Conservation (phyloP, 495 filamentous ascomycete genomes). For the Diplogelasinospora grovesii region DNA sequence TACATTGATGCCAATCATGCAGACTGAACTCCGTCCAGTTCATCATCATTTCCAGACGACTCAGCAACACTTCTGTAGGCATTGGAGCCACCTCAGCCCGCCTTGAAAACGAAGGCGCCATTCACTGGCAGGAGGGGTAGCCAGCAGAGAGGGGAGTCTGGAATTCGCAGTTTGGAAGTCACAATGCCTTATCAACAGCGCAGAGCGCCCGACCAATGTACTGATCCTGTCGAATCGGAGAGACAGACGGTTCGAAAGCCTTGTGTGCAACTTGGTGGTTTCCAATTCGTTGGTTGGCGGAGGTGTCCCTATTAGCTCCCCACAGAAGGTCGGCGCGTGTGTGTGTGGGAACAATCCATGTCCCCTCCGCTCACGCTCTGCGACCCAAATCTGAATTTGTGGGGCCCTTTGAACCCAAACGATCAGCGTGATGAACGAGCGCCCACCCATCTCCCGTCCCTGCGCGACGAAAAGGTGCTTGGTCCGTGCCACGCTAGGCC, state of each 20-base stretch:
- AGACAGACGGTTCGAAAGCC: constrained; percentile 2
- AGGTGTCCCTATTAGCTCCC: not conserved
- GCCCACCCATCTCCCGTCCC: not conserved
- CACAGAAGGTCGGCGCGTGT: constrained; percentile 16
- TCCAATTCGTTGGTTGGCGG: constrained; percentile 12
- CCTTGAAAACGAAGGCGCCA: constrained; percentile 1
- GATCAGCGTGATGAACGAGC: constrained; percentile 1
- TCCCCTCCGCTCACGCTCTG: constrained; percentile 10
- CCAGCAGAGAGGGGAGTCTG: too few relatives aligned
- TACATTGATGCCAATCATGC: too few relatives aligned
- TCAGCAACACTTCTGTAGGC: too few relatives aligned
- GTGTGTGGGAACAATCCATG: constrained; percentile 8
- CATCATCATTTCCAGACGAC: too few relatives aligned
- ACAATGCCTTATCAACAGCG: not conserved
- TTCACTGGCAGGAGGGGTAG: constrained; percentile 3
- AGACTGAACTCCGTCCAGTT: too few relatives aligned
- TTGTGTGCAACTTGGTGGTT: constrained; percentile 14
- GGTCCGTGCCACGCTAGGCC: constrained; percentile 24
- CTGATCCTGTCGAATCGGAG: constrained; percentile 6
- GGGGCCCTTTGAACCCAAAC: constrained; percentile 11
- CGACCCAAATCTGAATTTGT: constrained; percentile 6
- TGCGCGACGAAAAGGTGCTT: not conserved
- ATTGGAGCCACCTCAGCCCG: too few relatives aligned
- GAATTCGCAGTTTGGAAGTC: not conserved
- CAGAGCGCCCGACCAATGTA: constrained; percentile 14